Percentiles rank a stretch among this genome's conserved stretches.
phyloP scores from a whole-genome alignment of 1,139 yeast genomes.

The Wickerhamomyces sp. region DNA sequence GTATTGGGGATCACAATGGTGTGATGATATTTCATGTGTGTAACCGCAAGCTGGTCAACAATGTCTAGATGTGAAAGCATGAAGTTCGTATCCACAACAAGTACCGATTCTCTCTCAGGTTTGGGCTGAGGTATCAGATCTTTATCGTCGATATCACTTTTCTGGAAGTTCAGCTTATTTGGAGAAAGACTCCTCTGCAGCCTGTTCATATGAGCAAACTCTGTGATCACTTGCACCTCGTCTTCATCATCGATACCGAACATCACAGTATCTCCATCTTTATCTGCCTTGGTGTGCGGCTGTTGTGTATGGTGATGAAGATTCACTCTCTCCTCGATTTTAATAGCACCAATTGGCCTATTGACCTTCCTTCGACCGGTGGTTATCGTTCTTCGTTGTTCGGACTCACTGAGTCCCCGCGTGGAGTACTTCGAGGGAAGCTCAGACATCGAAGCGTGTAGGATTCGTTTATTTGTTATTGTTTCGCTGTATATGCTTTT shows the following conservation, averaged over 20 bases:
- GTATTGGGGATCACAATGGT: constrained; percentile 61
- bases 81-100: constrained; percentile 78
- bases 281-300: constrained; percentile 5
- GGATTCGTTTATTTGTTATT: too few relatives aligned
- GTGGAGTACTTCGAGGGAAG: constrained; percentile 45
- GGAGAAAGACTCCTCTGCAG: constrained; percentile 7
- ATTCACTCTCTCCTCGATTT: constrained; percentile 33
- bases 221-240: constrained; percentile 42
- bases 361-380: constrained; percentile 29
- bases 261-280: constrained; percentile 46
- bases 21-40: constrained; percentile 39
- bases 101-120: constrained; percentile 22
- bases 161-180: constrained; percentile 1
- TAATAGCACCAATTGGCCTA: constrained; percentile 27
- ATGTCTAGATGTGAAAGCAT: constrained; percentile 58
- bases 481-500: too few relatives aligned
- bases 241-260: constrained; percentile 41
- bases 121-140: constrained; percentile 20
- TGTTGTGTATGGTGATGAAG: constrained; percentile 22
- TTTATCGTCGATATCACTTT: constrained; percentile 8
- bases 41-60: constrained; percentile 41
- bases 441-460: constrained; percentile 9
- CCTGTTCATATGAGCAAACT: constrained; percentile 31
- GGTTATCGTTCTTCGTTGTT: constrained; percentile 31
- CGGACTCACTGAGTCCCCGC: constrained; percentile 32